Base-by-base conservation (phyloP, 768 basidiomycete species). In the Amanita muscaria region DNA sequence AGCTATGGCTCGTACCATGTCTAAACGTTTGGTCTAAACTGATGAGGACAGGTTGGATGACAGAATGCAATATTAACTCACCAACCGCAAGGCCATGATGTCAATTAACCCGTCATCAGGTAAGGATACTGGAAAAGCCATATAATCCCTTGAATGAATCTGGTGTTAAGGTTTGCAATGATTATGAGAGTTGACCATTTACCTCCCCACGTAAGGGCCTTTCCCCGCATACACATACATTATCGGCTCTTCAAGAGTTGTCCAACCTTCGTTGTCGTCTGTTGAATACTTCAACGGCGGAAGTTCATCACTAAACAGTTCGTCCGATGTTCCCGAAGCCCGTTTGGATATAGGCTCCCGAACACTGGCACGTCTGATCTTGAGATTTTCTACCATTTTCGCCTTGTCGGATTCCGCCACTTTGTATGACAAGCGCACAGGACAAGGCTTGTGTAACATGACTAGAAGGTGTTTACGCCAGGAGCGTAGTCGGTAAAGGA, bases 111-210 rank as follows among this genome's bases (percentile, higher is more conserved):
- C 87, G 54, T 92, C 87, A 48, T 84, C 76, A 0, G 87, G 83
- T 40, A 82, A 58, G 16, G 86, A 86, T 3, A 87, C 80, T 0
- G 88, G 90, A 56, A 90, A 92, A 19, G 87, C 78, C 81, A 90
- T 82, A 29, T 83, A 69, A 46, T 84, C 81, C 14, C 83, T 83
- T 48, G 9, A 24, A 31, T 21, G 12, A 11, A 38, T 22, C 10
- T 10, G 14, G 21, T 16, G 32, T 18, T 22, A 19, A 24, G 23
- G 22, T 38, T 29, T 16, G 10, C 4, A 10, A 27, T 1, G 34
- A 21, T 30, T 11, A 8, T 27, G 3, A 16, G 23, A 10, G 49
- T n/a, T 6, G 8, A 12, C 12, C 19, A 49, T 65, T 45, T 53
- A 80, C 83, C 78, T 68, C 42, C 70, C 73, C 32, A 85, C 80